A percentile compares a stretch with the other conserved stretches of the same genome.
These are phyloP conservation scores for Paraphoma sp. DNA, from an alignment of 2,329 filamentous ascomycete species.

Conservation along the genomic window DNA sequence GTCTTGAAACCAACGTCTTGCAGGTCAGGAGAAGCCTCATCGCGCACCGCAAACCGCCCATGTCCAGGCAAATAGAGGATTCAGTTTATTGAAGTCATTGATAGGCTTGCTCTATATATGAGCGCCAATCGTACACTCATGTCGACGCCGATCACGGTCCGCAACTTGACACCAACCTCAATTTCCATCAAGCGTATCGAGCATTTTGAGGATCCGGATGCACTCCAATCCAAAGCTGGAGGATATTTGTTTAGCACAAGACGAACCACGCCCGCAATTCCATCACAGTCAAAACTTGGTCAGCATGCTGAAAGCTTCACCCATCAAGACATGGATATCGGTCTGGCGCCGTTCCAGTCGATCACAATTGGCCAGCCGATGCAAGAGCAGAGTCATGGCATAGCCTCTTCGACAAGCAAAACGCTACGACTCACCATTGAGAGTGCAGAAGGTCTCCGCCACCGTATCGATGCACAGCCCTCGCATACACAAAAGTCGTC, in stretches of 20 bases:
- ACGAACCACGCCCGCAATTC: slow-evolving; percentile 29
- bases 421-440: slow-evolving; percentile 77
- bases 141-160: slow-evolving; percentile 69
- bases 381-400: slow-evolving; percentile 34
- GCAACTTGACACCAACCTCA: slow-evolving; percentile 79
- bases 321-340: slow-evolving; percentile 67
- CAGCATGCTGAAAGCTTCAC: slow-evolving; percentile 67
- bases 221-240: slow-evolving; percentile 41
- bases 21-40: too few species aligned
- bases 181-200: slow-evolving; percentile 76
- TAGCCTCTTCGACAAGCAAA: slow-evolving; percentile 28
- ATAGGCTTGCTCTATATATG: too few species aligned
- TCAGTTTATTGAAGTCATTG: too few species aligned
- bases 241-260: slow-evolving; percentile 42
- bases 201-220: slow-evolving; percentile 68
- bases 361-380: slow-evolving; percentile 63
- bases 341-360: slow-evolving; percentile 72
- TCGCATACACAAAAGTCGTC: slow-evolving; percentile 60
- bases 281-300: slow-evolving; percentile 53
- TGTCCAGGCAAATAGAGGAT: too few species aligned
- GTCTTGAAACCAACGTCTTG: too few species aligned
- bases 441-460: slow-evolving; percentile 63
- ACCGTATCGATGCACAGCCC: slow-evolving; percentile 70
- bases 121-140: slow-evolving; percentile 10
- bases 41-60: too few species aligned